phyloP scores from a whole-genome alignment of 805 yeast species.

The Saccharomycopsis javanensis region DNA sequence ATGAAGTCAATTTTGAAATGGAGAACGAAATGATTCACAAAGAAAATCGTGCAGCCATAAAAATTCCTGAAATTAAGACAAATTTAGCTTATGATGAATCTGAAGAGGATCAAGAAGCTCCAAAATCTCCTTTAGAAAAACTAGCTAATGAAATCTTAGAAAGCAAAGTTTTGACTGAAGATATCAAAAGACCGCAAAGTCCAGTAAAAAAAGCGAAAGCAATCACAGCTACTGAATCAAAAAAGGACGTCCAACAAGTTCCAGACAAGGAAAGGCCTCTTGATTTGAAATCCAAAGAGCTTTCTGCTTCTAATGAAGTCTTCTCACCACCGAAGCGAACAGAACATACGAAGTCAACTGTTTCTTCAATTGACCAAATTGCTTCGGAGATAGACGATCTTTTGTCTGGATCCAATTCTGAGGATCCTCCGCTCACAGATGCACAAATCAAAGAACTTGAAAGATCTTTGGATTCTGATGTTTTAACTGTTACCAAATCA shows the following conservation, averaged over 20 bases:
- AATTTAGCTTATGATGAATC: conserved; percentile 1
- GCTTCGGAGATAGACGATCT: conserved; percentile 14
- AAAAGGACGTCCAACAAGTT: background rate
- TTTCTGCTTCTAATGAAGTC: background rate
- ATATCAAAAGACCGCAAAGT: background rate
- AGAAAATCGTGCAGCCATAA: background rate
- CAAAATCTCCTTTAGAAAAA: conserved; percentile 14
- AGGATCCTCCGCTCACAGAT: conserved; percentile 8
- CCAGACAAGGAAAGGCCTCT: background rate
- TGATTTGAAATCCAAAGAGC: background rate
- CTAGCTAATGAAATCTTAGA: conserved; percentile 9
- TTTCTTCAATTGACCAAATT: background rate
- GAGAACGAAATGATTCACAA: background rate
- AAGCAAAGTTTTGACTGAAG: background rate
- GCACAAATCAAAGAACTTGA: conserved; percentile 19
- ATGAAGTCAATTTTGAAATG: conserved; percentile 10
- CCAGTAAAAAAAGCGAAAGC: background rate
- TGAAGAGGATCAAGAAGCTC: conserved; percentile 2
- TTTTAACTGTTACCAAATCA: background rate
- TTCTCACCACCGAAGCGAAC: background rate
- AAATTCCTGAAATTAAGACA: background rate
- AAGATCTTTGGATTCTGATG: conserved; percentile 14
- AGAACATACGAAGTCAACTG: background rate
- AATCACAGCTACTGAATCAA: background rate
- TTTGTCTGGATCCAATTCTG: background rate